These are phyloP conservation scores for Boletellus ananiceps DNA, from an alignment of 768 basidiomycete species.

Conservation along the genomic window DNA sequence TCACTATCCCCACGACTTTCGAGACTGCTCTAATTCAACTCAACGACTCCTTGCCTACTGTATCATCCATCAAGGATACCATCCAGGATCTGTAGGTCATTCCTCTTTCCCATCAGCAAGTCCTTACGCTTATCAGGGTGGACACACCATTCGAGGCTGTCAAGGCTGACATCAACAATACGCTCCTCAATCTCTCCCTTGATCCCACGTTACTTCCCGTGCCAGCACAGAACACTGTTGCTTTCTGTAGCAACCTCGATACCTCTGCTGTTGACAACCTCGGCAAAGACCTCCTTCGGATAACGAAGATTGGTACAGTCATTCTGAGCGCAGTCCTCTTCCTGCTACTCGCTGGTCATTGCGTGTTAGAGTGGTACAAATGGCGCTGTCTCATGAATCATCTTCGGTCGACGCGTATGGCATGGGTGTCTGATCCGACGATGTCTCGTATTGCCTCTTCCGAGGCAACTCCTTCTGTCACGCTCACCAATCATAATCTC, in stretches of 20 bases:
- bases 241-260: constrained; percentile 78
- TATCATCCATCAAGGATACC: constrained; percentile 66
- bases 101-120: background rate
- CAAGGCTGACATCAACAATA: constrained; percentile 86
- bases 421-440: constrained; percentile 73
- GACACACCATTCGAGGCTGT: constrained; percentile 84
- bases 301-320: constrained; percentile 73
- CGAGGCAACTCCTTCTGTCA: constrained; percentile 43
- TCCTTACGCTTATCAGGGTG: constrained; percentile 42
- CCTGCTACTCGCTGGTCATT: constrained; percentile 68
- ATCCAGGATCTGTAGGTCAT: constrained; percentile 61
- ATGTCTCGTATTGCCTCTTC: constrained; percentile 37
- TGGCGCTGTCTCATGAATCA: constrained; percentile 70
- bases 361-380: constrained; percentile 82
- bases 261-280: constrained; percentile 83
- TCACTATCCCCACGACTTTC: constrained; percentile 77
- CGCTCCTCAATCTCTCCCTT: constrained; percentile 69
- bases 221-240: constrained; percentile 60
- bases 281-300: constrained; percentile 70
- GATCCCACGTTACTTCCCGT: constrained; percentile 71
- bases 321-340: constrained; percentile 70
- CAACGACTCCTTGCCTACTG: constrained; percentile 75
- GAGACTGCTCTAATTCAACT: constrained; percentile 67
- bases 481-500: constrained; percentile 71
- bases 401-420: constrained; percentile 66